phyloP scores from a whole-genome alignment of 2,329 filamentous ascomycete species.

The Fusarium newnesense region DNA sequence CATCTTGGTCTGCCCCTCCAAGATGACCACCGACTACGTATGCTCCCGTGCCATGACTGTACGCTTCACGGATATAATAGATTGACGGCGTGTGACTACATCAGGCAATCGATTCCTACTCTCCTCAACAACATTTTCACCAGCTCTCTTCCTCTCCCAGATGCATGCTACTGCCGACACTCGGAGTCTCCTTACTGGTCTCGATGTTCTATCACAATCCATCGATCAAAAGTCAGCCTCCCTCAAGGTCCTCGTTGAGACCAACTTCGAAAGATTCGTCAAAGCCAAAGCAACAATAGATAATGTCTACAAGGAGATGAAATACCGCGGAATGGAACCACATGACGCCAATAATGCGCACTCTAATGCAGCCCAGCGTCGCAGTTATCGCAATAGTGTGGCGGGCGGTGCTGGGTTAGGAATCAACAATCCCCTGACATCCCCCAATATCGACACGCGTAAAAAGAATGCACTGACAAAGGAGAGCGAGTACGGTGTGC shows the following conservation, averaged over 20 bases:
- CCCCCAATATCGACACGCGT: slow-evolving; percentile 62
- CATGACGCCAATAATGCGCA: slow-evolving; percentile 51
- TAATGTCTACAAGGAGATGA: slow-evolving; percentile 99
- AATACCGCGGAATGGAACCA: slow-evolving; percentile 70
- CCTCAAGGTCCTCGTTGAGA: slow-evolving; percentile 94
- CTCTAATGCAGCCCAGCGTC: slow-evolving; percentile 74
- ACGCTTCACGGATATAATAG: not conserved
- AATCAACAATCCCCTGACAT: slow-evolving; percentile 51
- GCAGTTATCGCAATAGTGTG: slow-evolving; percentile 68
- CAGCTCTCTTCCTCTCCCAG: slow-evolving; percentile 89
- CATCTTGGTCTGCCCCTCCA: slow-evolving; percentile 82
- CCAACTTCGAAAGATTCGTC: slow-evolving; percentile 98
- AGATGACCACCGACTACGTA: slow-evolving; percentile 82
- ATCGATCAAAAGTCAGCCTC: slow-evolving; percentile 99
- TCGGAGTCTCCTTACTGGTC: slow-evolving; percentile 79
- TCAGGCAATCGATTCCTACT: slow-evolving; percentile 91
- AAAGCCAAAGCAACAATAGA: slow-evolving; percentile 97
- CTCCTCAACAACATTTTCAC: slow-evolving; percentile 95
- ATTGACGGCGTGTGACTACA: slow-evolving; percentile 30
- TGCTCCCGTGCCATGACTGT: slow-evolving; percentile 47
- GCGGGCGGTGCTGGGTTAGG: slow-evolving; percentile 50
- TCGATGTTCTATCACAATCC: slow-evolving; percentile 87
- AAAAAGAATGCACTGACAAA: slow-evolving; percentile 93
- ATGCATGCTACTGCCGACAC: slow-evolving; percentile 90
- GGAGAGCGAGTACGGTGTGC: slow-evolving; percentile 90